Base-by-base conservation (phyloP, 2,329 filamentous ascomycete species). In the Colletotrichum zoysiae region DNA sequence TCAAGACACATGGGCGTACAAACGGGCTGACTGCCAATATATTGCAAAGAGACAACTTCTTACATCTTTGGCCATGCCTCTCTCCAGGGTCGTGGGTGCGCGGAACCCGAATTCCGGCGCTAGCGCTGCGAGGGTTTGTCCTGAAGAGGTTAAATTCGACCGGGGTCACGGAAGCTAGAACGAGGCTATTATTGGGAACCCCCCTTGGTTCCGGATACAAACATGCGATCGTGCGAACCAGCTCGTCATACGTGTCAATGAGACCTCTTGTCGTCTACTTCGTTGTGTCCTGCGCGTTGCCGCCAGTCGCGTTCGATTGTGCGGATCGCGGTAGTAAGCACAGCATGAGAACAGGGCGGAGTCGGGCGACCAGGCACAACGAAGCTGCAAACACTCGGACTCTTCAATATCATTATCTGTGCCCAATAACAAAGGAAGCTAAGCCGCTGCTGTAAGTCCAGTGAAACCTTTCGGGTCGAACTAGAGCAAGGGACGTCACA, bases 41-140 rank as follows among this genome's bases (percentile, higher is more conserved):
- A 40, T 40, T 3, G 12, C 11, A 40, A 40, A 14, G 38, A 40
- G 12, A 44, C 16, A 23, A 16, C 48, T 14, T 23, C 23, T 12
- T 26, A 16, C 23, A 26, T 8, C 5, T 11, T 51, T 26, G 4
- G 16, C 20, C 5, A 26, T 14, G 18, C 20, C 26, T n/a, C 57
- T 60, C 23, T 46, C 40, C 26, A 5, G 7, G 23, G 8, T 12
- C 7, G 5, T 18, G 44, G 35, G 35, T 18, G 18, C 16, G 16
- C 40, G 57, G 23, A 35, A 16, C 16, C 42, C 56, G 42, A 59
- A 42, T 26, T 12, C 12, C 16, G 2, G 2, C 18, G 40, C 42
- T 62, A 57, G 57, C 64, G 35, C 48, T 64, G 50, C 50, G 64
- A 67, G 50, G 67, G 44, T 57, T 57, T 58, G 48, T 57, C 68